A percentile compares a stretch with the other conserved stretches of the same genome.
Conservation (phyloP, 2,329 filamentous ascomycete genomes). For the Canariomyces notabilis region DNA sequence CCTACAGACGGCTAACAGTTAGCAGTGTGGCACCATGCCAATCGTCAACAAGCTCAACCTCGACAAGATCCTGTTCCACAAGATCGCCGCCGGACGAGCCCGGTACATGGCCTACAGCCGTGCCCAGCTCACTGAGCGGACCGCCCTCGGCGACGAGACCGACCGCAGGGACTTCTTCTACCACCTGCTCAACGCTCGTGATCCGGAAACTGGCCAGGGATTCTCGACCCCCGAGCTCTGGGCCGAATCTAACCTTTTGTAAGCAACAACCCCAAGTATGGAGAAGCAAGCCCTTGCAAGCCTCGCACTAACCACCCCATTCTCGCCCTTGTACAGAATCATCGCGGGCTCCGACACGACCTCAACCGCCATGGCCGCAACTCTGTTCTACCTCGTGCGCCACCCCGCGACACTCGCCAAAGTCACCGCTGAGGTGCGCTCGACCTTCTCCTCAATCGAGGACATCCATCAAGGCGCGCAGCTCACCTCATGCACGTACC, state of each 20-base stretch:
- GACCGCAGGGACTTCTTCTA: constrained; percentile 73
- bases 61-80: constrained; percentile 63
- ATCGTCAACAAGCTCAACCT: constrained; percentile 60
- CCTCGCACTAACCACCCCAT: no score
- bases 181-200: constrained; percentile 65
- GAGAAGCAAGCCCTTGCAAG: no score
- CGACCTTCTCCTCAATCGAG: constrained; percentile 46
- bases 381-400: constrained; percentile 58
- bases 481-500: constrained; percentile 50
- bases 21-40: constrained; percentile 66
- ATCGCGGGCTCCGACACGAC: constrained; percentile 69
- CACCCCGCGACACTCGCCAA: constrained; percentile 43
- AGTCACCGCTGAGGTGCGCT: constrained; percentile 48
- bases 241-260: constrained; percentile 65
- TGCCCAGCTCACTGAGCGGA: constrained; percentile 60
- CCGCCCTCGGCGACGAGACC: constrained; percentile 59
- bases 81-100: constrained; percentile 60
- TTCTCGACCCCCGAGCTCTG: constrained; percentile 63
- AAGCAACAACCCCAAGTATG: no score
- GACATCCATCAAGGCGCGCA: constrained; percentile 49
- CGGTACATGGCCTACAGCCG: constrained; percentile 69
- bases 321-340: no score
- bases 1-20: constrained; percentile 2
- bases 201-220: constrained; percentile 64
- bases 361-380: constrained; percentile 60